Evolutionary conservation across 1,284 basidiomycete genomes (phyloP), one percentile per base, ranked within the genome.

Genomic region (Ceratorhiza oryzae-sativae): DNA sequence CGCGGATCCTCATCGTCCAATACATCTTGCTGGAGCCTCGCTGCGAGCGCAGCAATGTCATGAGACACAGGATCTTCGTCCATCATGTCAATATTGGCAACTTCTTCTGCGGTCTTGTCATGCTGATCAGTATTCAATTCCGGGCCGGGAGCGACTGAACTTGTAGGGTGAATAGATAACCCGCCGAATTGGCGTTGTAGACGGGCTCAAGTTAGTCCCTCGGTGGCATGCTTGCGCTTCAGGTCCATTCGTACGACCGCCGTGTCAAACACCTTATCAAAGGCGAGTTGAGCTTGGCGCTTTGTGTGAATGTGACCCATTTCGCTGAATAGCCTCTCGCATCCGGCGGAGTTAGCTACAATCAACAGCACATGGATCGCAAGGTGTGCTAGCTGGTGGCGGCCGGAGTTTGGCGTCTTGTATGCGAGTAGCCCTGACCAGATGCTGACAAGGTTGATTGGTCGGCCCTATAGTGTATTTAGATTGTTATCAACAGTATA

Each of bases 251-350:
- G 73, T 55, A 78, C 60, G 3, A 76, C 25, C 9, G 75, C 73
- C 5, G 73, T 76, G 27, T 76, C 75, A 34, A 73, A 71, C 9
- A 77, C 73, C 12, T 63, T 75, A 20, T 76, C 36, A 6, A 59
- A 20, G 4, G 42, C 25, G 4, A 77, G 71, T 0, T 71, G 71
- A 59, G 74, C 77, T 4, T 75, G 74, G 6, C 59, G 58, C 62
- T 76, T 76, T 10, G 73, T 77, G 41, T 79, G 77, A 3, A 75
- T 74, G 55, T 71, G 41, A 15, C 77, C 77, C 53, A 78, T 73
- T 18, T 65, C 41, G 59, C 76, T 78, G 73, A 78, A 78, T 15
- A 49, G 51, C 12, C 76, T 73, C 49, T 78, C 76, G 18, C 71
- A 75, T 12, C 73, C 75, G 3, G 76, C 76, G 0, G 77, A 76